Percentiles rank a stretch among this genome's conserved stretches.
phyloP scores from a whole-genome alignment of 169 alveolate species.

The Babesia bigemina region DNA sequence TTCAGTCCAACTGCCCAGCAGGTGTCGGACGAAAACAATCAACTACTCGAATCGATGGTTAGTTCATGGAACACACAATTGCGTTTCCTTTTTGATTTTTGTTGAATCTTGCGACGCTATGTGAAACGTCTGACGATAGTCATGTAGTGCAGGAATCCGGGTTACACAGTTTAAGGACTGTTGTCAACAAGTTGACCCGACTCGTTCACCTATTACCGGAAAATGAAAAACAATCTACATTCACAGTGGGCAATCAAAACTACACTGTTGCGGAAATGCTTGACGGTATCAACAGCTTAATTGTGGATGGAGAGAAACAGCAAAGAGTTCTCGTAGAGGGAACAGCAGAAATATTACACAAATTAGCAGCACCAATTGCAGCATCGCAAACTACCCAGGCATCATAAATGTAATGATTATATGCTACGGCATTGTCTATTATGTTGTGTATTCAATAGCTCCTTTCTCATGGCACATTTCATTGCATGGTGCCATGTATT shows the following conservation, averaged over 20 bases:
- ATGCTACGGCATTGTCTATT: neutral
- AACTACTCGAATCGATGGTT: slow-evolving; percentile 22
- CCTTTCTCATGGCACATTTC: no score
- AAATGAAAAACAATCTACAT: slow-evolving; percentile 12
- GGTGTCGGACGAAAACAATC: slow-evolving; percentile 31
- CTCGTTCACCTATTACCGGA: slow-evolving; percentile 31
- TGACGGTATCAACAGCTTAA: slow-evolving; percentile 36
- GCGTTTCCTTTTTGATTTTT: neutral
- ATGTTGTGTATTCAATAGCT: no score
- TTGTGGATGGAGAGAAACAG: slow-evolving; percentile 44
- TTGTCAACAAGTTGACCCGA: slow-evolving; percentile 18
- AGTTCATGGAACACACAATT: neutral
- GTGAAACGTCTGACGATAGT: neutral
- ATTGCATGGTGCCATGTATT: no score
- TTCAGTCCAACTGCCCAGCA: slow-evolving; percentile 44
- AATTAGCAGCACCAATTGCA: slow-evolving; percentile 24
- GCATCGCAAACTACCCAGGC: slow-evolving; percentile 16
- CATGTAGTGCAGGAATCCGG: slow-evolving; percentile 53
- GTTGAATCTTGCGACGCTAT: neutral
- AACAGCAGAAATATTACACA: slow-evolving; percentile 40
- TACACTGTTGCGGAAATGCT: slow-evolving; percentile 31
- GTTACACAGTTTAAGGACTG: slow-evolving; percentile 38
- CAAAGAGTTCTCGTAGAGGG: slow-evolving; percentile 48
- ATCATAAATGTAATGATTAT: neutral
- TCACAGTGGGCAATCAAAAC: slow-evolving; percentile 47